phyloP scores from a whole-genome alignment of 176 grass and related monocot genomes.

The Raddia guianensis region DNA sequence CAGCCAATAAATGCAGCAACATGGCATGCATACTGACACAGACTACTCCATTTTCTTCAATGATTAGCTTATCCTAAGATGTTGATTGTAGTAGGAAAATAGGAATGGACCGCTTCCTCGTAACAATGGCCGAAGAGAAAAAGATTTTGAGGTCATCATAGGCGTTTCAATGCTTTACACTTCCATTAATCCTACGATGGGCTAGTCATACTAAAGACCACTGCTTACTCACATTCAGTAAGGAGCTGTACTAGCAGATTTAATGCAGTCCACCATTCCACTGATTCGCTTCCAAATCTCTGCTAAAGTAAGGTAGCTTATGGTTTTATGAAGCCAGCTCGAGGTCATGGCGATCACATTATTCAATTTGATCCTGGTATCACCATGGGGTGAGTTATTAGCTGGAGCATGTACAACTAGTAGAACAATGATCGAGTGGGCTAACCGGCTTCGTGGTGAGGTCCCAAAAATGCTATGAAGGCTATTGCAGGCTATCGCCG shows the following conservation, averaged over 20 bases:
- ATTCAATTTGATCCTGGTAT: neutral
- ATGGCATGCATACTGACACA: neutral
- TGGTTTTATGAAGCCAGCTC: neutral
- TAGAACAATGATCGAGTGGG: too few species aligned
- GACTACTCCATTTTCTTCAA: neutral
- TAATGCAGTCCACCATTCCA: neutral
- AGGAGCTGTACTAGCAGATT: neutral
- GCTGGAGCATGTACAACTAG: neutral
- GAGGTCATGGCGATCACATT: neutral
- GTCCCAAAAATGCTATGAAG: too few species aligned
- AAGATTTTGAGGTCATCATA: neutral
- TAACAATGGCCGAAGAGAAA: neutral
- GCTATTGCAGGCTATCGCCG: too few species aligned
- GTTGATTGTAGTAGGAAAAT: neutral
- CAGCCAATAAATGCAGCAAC: neutral
- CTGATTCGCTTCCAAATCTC: neutral
- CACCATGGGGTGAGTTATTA: neutral
- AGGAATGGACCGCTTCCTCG: neutral
- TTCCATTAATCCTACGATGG: neutral
- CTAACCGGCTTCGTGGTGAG: too few species aligned
- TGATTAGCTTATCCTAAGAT: neutral
- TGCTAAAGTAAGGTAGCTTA: neutral
- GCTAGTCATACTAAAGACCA: neutral
- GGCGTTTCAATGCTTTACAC: neutral
- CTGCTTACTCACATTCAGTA: neutral